Base-by-base conservation (phyloP, 2,329 filamentous ascomycete species). In the Mollisiaceae sp. region DNA sequence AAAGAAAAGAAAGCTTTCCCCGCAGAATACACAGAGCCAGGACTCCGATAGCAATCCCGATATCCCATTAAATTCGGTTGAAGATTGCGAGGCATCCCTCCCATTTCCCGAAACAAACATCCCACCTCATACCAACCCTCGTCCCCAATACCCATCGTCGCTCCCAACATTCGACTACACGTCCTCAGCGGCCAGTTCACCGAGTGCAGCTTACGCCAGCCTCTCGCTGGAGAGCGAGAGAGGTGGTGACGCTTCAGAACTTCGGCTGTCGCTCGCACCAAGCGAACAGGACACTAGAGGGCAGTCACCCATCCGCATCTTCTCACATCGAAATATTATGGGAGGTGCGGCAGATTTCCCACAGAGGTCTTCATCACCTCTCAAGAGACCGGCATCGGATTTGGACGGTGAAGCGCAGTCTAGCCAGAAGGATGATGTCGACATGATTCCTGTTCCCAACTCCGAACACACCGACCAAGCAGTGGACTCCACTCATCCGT, bases 1-100 rank as follows among this genome's bases (percentile, higher is more conserved):
- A 84, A 90, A 89, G 86, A 90, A 89, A 87, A 84, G 87, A 83
- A 89, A 86, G 85, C 85, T 89, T 73, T 87, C 85, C 68, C 71
- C 74, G 60, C 69, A 72, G 64, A 69, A 69, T 60, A 65, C 63
- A 60, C 64, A 65, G 66, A 67, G 43, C 62, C 70, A 71, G 55
- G 59, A 68, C 54, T 60, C 68, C 35, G 66, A 70, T 62, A 70
- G 62, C 65, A 70, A 71, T 55, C 71, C 72, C 43, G 75, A 77
- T 60, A 72, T 71, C 43, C 72, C 74, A 47, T 63, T 75, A 58
- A 69, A 66, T 54, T 76, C 75, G 2, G 71, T 76, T 45, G 74
- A 76, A 68, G 79, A 81, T 72, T 79, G 73, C 70, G 85, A 85
- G 74, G 69, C 55, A 65, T 70, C 78, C 64, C 59, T 77, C 75